Conservation (phyloP, 73 alveolate genomes). For the Paramecium tetraurelia region DNA sequence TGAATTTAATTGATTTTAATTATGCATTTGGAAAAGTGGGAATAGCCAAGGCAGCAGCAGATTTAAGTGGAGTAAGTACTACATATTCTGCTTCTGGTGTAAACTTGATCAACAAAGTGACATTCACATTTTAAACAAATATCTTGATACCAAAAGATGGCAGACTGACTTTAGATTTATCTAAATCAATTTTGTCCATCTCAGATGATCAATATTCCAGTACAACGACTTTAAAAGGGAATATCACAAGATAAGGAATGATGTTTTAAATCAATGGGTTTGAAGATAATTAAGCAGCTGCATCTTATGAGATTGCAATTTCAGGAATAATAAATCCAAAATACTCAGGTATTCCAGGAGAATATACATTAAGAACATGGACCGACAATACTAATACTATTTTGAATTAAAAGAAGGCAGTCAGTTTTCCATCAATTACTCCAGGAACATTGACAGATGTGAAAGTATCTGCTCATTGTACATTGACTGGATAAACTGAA, state of each 20-base stretch:
- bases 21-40: slow-evolving; percentile 65
- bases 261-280: not conserved
- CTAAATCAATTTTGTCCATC: not conserved
- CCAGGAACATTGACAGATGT: slow-evolving; percentile 9
- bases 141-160: slow-evolving; percentile 44
- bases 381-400: not conserved
- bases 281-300: not conserved
- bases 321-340: not conserved
- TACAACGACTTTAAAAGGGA: not conserved
- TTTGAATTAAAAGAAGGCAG: not conserved
- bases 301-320: not conserved
- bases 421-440: not conserved
- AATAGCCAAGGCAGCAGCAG: not conserved
- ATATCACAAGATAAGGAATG: not conserved
- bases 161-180: not conserved
- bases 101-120: not conserved
- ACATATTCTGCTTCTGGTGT: not conserved
- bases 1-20: slow-evolving; percentile 45
- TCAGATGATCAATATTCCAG: not conserved
- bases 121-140: slow-evolving; percentile 16
- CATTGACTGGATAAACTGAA: not conserved
- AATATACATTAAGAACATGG: slow-evolving; percentile 3
- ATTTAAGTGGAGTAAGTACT: not conserved
- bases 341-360: slow-evolving; percentile 28
- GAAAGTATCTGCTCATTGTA: not conserved